Evolutionary conservation across 2,329 filamentous ascomycete species (phyloP), one percentile per base, ranked within the genome.

Genomic region (Fusarium agapanthi): DNA sequence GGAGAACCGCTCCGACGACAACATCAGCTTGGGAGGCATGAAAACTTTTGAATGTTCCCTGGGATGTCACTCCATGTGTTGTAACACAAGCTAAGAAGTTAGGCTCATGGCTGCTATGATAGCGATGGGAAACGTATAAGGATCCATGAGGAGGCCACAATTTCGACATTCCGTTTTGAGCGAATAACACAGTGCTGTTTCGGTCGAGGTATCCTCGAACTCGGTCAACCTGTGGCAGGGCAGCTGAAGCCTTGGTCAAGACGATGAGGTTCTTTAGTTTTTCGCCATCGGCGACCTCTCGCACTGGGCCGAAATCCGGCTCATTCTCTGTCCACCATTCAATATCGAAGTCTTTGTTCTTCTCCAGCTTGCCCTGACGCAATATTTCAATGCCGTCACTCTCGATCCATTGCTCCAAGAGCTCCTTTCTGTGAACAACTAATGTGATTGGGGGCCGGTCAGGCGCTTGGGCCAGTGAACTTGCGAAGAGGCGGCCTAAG

Each of bases 121-220:
- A 88, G 24, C 87, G 81, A 59, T 81, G 77, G 5, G 75, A 70
- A 40, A 80, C 79, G 76, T 88, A 89, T 3, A 78, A 65, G 8
- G 75, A 72, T 6, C 87, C 87, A 55, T 85, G 79, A 13, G 88
- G 88, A 30, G 87, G 87, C 88, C 88, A 89, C 22, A 89, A 79
- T 72, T 84, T 86, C 37, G 93, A 95, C 89, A 98, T 92, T 51
- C 95, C 95, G 76, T 97, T 97, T 76, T 98, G 95, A 30, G 94
- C 84, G 76, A 98, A 93, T 18, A 92, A 86, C n/a, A 98, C 89
- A 0, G 93, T 92, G n/a, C 91, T 93, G 7, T 86, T 81, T 7
- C 83, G 80, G 70, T 90, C 87, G 6, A 91, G 86, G 58, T 97
- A 88, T 3, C 88, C 82, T 12, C 88, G 84, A 20, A 97, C 81